Conservation (phyloP, 805 yeast genomes). For the Zygosaccharomyces pseudorouxii region DNA sequence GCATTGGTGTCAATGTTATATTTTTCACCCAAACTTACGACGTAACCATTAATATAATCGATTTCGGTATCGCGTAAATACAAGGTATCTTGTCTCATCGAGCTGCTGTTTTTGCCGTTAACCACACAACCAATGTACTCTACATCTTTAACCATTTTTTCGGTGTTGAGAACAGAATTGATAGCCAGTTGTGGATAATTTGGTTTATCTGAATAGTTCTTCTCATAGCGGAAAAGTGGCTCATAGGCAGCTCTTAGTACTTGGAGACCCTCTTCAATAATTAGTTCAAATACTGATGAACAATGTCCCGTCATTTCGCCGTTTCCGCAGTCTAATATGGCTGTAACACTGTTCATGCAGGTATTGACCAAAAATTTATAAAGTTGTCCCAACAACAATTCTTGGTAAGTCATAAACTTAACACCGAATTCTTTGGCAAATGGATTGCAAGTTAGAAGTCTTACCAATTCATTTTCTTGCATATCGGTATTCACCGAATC, state of each 20-base stretch:
- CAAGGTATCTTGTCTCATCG: constrained; percentile 52
- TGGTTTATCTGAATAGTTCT: constrained; percentile 14
- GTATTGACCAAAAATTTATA: constrained; percentile 76
- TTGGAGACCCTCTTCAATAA: constrained; percentile 35
- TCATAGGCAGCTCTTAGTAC: constrained; percentile 29
- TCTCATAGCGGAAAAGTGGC: constrained; percentile 29
- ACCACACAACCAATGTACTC: constrained; percentile 40
- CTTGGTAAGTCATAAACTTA: constrained; percentile 40
- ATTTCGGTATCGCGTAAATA: constrained; percentile 64
- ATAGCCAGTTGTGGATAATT: constrained; percentile 31
- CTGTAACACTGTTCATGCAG: constrained; percentile 79
- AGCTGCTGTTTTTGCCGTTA: constrained; percentile 52
- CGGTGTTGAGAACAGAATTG: constrained; percentile 29
- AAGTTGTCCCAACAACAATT: constrained; percentile 55
- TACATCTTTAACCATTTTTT: constrained; percentile 35
- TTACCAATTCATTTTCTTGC: constrained; percentile 27
- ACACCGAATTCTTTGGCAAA: constrained; percentile 30
- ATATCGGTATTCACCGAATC: constrained; percentile 13
- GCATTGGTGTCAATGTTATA: constrained; percentile 35
- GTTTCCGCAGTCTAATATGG: constrained; percentile 70
- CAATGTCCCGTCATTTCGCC: constrained; percentile 63
- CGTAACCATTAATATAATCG: constrained; percentile 77
- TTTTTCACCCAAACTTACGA: constrained; percentile 51
- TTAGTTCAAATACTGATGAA: constrained; percentile 30
- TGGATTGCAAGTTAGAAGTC: constrained; percentile 23